These are phyloP conservation scores for Parastagonospora avenae DNA, from an alignment of 2,329 filamentous ascomycete genomes.

Conservation along the genomic window DNA sequence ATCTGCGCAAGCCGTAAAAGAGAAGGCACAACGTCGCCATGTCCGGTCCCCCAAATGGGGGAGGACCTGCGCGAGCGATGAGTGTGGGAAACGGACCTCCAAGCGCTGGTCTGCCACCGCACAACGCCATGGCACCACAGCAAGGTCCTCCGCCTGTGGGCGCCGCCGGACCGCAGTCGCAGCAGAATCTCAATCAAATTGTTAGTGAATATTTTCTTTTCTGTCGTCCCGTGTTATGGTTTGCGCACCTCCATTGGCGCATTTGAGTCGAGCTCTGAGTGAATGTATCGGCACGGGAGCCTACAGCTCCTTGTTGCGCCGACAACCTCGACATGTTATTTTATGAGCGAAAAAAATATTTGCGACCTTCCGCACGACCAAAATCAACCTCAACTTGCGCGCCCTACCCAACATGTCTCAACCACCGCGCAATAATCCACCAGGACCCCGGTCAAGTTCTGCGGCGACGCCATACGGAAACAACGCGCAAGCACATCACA, in stretches of 20 bases:
- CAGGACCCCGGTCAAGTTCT: neutral
- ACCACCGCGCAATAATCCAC: neutral
- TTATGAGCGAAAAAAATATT: neutral
- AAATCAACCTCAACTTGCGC: neutral
- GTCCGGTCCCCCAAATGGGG: constrained; percentile 45
- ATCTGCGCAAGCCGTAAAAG: constrained; percentile 20
- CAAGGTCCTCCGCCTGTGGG: constrained; percentile 55
- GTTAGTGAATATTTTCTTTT: constrained; percentile 62
- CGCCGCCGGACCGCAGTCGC: constrained; percentile 65
- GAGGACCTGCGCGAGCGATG: constrained; percentile 42
- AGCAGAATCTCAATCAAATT: constrained; percentile 94
- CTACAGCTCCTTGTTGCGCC: neutral
- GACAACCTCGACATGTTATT: neutral
- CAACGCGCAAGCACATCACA: neutral
- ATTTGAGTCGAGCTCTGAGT: neutral
- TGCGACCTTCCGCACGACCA: neutral
- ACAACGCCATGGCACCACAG: constrained; percentile 55
- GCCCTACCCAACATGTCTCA: neutral
- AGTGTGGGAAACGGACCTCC: constrained; percentile 52
- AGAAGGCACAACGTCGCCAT: constrained; percentile 31
- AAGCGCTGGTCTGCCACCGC: constrained; percentile 45
- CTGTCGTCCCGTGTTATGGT: neutral
- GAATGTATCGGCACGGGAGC: neutral
- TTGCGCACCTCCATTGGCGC: neutral
- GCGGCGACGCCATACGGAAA: neutral